Conservation (phyloP, 208 protist genomes). For the Wallacemonas sp. region DNA sequence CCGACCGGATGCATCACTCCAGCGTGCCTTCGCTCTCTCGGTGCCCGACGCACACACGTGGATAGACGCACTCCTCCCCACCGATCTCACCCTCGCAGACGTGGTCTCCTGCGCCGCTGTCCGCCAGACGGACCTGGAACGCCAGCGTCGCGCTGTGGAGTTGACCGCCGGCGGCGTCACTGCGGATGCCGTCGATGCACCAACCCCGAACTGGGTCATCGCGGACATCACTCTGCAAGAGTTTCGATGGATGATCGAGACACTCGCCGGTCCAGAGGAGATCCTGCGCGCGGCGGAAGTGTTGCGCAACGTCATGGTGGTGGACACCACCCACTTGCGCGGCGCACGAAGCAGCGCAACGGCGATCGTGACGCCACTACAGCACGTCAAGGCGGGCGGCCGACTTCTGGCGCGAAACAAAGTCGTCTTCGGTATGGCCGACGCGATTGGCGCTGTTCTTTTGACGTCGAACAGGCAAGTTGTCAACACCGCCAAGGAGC, state of each 20-base stretch:
- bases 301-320: constrained; percentile 44
- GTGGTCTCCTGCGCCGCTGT: not conserved
- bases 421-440: constrained; percentile 61
- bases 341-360: not conserved
- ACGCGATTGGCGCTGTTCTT: constrained; percentile 48
- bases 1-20: not conserved
- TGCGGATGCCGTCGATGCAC: not conserved
- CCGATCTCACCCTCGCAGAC: not conserved
- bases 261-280: constrained; percentile 68
- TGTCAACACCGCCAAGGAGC: constrained; percentile 38
- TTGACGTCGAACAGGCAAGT: constrained; percentile 69
- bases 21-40: not conserved
- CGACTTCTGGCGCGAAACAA: constrained; percentile 39
- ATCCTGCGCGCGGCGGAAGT: constrained; percentile 47
- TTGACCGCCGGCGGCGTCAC: not conserved
- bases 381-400: not conserved
- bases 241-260: constrained; percentile 80
- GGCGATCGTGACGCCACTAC: constrained; percentile 3
- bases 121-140: constrained; percentile 11
- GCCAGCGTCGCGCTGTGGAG: not conserved
- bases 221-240: constrained; percentile 66
- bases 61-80: not conserved
- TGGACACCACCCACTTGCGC: constrained; percentile 37
- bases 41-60: not conserved
- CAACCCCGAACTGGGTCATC: constrained; percentile 66